Evolutionary conservation across 148 eudicot genomes (phyloP), one percentile per base, ranked within the genome.

Genomic region (Rhododendron williamsianum): DNA sequence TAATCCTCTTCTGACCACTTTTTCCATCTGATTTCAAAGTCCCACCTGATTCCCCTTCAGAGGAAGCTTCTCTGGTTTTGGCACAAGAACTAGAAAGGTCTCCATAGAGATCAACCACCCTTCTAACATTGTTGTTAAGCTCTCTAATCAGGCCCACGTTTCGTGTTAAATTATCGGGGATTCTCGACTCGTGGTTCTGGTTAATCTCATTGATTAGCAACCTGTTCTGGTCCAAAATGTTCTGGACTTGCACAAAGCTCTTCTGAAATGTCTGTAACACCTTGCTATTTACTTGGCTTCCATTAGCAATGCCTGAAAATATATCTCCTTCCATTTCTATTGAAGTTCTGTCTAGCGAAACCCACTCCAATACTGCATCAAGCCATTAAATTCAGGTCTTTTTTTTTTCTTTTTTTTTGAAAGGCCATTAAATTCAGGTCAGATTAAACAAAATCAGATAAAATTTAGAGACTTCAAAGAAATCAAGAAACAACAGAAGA

Each of bases 111-210:
- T 92, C 96, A 86, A 92, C 98, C 36, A 93, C 95, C 84, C 93
- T 92, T 69, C 91, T 89, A 60, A 95, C 93, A 60, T 95, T 95
- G 90, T 91, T 93, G 87, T 95, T 95, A 76, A 95, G 95, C 90
- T 95, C 98, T 78, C 91, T 90, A 7, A 95, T 93, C 78, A 95
- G 38, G 30, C 94, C 95, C 63, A 93, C 98, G 87, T 95, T 95
- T 67, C 94, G 85, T 84, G 90, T 87, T 65, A 95, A 86, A n/a
- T 95, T 95, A 54, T 92, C 95, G 6, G 96, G 94, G 36, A 93
- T 89, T 74, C 93, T 90, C 0, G 98, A 95, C 86, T 93, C 94
- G 12, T 95, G 98, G 56, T 95, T 95, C 86, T 92, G 96, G 87
- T 95, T 95, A 74, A 95, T 93, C 93, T 95, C 91, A 69, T 92